Evolutionary conservation across 345 rosid genomes (phyloP), one percentile per base, ranked within the genome.

Genomic region (Litchi chinensis): DNA sequence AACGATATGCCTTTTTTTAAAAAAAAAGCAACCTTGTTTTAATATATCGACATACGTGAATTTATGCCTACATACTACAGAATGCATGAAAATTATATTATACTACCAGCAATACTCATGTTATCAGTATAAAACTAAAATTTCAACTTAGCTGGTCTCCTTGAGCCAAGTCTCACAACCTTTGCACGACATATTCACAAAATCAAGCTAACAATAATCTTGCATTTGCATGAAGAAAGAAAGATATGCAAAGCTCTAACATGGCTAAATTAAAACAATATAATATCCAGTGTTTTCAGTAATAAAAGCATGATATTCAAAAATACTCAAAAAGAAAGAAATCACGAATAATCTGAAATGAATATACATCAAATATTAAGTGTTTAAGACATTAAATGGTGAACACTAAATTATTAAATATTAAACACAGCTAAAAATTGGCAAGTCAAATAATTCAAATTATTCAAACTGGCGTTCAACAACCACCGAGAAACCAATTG

Each of bases 21-120:
- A 44, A 19, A 44, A 19, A 19, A 26, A 6, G 48, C 10, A 70
- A 28, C 46, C 39, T 60, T 68, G 10, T 24, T 24, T 19, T 39
- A 44, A 56, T 46, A 16, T 68, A 54, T 77, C 68, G 68, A 8
- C 54, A 76, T 22, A 24, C 41, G 67, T 16, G 68, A 24, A 24
- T 44, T 68, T 40, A 43, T 41, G 43, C 26, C 24, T 48, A 22
- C 56, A 40, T 39, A 65, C 43, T 37, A 40, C 28, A 39, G n/a
- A 39, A 12, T 8, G 21, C 21, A 41, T 46, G 71, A 70, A 9
- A 65, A 74, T n/a, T 19, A 67, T 32, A 6, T n/a, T 39, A 75
- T 15, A 40, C 43, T 56, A 57, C 60, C 44, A 41, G 67, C 1
- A 76, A 67, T 15, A 57, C 3, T 41, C 13, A 21, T 32, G 41